Base-by-base conservation (phyloP, 768 basidiomycete species). In the Coprinopsis marcescibilis region DNA sequence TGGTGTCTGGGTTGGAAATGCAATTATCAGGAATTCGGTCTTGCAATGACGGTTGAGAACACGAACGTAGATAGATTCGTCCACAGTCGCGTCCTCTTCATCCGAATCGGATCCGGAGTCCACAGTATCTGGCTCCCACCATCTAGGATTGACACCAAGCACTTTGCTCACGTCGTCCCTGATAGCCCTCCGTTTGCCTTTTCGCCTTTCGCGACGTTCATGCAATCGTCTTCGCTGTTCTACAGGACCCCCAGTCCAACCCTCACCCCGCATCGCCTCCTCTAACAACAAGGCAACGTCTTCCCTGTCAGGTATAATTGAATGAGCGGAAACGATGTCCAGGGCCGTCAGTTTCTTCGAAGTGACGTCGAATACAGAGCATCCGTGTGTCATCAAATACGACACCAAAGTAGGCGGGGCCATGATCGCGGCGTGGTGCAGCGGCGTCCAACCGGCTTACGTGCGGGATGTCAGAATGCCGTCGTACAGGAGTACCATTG, bases 361-460 rank as follows among this genome's bases (percentile, higher is more conserved):
- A 20, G 94, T 95, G 36, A 78, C 60, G 4, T 81, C 76, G 51
- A 89, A 81, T 0, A 89, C 82, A 20, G 90, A 92, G 52, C 89
- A 90, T 37, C 91, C 90, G 55, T 91, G 88, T 10, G 90, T 95
- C 67, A 98, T 83, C 19, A 99, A 73, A 71, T 91, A 85, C 0
- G 93, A 91, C 17, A 98, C 78, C 17, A 98, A 70, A 2, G 93
- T 93, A 2, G 94, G 89, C 25, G 95, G 92, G 11, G 90, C 82
- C 29, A 89, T 70, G 43, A 98, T 66, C 6, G 88, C 88, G 6
- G 95, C 91, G 67, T 95, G 85, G 58, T 97, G 95, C 11, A 99
- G 72, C 2, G 94, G 83, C 8, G 90, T 92, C 96, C 96, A 98
- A 26, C 95, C 94, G 50, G 80, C 93, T 96, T 56, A 48, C 37